Evolutionary conservation across 305 asterid species (phyloP).

Genomic region (Fraxinus latifolia): DNA sequence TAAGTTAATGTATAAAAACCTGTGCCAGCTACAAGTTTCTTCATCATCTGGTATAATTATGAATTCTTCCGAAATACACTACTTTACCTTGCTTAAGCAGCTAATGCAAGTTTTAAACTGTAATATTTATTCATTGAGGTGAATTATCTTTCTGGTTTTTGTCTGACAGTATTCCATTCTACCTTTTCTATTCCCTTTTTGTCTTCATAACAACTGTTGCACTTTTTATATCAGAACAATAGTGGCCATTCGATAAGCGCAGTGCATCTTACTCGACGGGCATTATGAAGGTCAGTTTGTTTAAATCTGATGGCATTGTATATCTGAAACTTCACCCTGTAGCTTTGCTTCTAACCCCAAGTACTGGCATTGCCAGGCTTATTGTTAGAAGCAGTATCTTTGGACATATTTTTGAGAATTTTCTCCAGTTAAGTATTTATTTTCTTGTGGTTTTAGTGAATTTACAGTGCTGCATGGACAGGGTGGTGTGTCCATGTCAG

Average conservation of each 20-base stretch:
- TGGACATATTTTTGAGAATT: not conserved
- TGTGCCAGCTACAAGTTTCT: not conserved
- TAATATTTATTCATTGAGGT: not conserved
- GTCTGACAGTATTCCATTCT: not conserved
- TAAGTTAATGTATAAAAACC: not conserved
- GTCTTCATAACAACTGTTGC: not conserved
- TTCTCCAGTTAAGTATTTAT: not conserved
- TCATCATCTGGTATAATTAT: not conserved
- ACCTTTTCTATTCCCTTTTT: not conserved
- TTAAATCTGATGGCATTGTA: not conserved
- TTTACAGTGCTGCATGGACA: not conserved
- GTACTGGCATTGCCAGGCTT: not conserved
- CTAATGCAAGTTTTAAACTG: not conserved
- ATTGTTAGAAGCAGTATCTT: not conserved
- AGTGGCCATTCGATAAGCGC: not conserved
- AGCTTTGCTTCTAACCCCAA: not conserved
- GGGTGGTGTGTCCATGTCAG: not conserved
- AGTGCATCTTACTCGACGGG: not conserved
- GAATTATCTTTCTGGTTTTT: not conserved
- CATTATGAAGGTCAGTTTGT: not conserved
- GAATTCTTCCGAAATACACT: not conserved
- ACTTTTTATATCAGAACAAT: not conserved
- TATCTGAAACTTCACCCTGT: not conserved
- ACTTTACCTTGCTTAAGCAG: not conserved
- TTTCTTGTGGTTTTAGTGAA: not conserved